phyloP scores from a whole-genome alignment of 768 basidiomycete species.

The Fibroporia radiculosa region DNA sequence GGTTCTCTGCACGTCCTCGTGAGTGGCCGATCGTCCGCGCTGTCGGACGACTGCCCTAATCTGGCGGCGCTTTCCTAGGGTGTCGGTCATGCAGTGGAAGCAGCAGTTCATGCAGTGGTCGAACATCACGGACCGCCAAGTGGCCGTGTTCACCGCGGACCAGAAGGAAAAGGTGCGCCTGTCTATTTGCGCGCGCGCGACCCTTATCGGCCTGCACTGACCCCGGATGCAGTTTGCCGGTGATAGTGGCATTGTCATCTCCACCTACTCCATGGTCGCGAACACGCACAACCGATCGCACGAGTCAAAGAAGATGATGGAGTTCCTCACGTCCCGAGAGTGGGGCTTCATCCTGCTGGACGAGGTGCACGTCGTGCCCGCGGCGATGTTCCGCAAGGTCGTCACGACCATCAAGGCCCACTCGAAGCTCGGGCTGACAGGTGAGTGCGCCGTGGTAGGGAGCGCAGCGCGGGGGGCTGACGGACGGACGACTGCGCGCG shows the following conservation, averaged over 20 bases:
- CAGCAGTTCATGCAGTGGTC: slow-evolving; percentile 99
- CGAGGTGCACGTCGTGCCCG: slow-evolving; percentile 98
- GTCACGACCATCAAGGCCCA: slow-evolving; percentile 99
- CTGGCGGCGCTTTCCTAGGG: slow-evolving; percentile 33
- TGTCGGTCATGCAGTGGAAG: slow-evolving; percentile 98
- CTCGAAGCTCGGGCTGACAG: slow-evolving; percentile 94
- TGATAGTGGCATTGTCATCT: slow-evolving; percentile 96
- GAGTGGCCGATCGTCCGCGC: slow-evolving; percentile 28
- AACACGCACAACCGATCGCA: slow-evolving; percentile 98
- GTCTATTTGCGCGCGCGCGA: background rate
- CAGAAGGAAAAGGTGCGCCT: slow-evolving; percentile 86
- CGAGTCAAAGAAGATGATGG: slow-evolving; percentile 99
- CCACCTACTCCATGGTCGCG: slow-evolving; percentile 99
- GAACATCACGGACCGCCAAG: slow-evolving; percentile 93
- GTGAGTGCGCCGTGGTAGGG: slow-evolving; percentile 35
- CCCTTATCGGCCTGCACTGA: slow-evolving; percentile 2
- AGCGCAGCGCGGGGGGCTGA: background rate
- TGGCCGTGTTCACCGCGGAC: slow-evolving; percentile 95
- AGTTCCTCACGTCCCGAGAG: slow-evolving; percentile 94
- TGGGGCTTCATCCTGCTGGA: slow-evolving; percentile 98
- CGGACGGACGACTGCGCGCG: too few relatives aligned
- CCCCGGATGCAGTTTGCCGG: slow-evolving; percentile 69
- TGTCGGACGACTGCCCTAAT: background rate
- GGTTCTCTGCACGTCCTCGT: slow-evolving; percentile 97
- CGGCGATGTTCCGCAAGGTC: slow-evolving; percentile 96